Percentiles rank a stretch among this genome's conserved stretches.
These are phyloP conservation scores for Chalciporus piperatus DNA, from an alignment of 768 basidiomycete species.

Conservation along the genomic window DNA sequence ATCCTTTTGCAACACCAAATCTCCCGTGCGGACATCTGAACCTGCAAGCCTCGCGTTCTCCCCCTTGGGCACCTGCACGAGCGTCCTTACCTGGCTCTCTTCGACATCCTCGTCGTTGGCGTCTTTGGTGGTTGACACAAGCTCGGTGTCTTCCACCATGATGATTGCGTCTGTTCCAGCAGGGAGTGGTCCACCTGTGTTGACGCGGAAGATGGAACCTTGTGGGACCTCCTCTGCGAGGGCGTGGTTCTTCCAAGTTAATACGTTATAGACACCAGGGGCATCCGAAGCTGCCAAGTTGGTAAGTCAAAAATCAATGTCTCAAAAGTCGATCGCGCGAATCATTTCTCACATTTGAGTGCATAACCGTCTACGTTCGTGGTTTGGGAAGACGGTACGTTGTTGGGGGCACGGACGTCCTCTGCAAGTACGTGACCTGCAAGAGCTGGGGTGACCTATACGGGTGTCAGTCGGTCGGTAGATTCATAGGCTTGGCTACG, in stretches of 20 bases:
- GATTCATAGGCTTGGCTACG: conserved; percentile 9
- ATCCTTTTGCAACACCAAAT: conserved; percentile 61
- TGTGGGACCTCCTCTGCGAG: conserved; percentile 38
- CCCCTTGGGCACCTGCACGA: conserved; percentile 55
- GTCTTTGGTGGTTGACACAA: conserved; percentile 52
- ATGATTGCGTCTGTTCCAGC: conserved; percentile 73
- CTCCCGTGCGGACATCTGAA: conserved; percentile 68
- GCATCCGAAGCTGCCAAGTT: conserved; percentile 51
- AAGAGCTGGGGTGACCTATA: conserved; percentile 58
- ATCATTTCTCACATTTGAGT: conserved; percentile 53
- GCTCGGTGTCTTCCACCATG: conserved; percentile 90
- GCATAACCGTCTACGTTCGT: conserved; percentile 93
- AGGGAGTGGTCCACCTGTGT: conserved; percentile 84
- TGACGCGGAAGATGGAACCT: conserved; percentile 60
- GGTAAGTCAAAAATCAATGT: conserved; percentile 4
- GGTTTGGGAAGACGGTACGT: conserved; percentile 62
- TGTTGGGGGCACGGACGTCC: conserved; percentile 61
- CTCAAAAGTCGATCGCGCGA: neutral
- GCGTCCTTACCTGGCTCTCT: conserved; percentile 67
- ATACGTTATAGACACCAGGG: conserved; percentile 64
- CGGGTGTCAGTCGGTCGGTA: neutral
- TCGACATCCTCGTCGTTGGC: conserved; percentile 47
- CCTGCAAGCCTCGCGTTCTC: conserved; percentile 77
- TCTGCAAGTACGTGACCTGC: conserved; percentile 72
- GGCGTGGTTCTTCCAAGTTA: conserved; percentile 49